These are phyloP conservation scores for Rosa chinensis DNA, from an alignment of 306 rosid genomes.

Conservation along the genomic window DNA sequence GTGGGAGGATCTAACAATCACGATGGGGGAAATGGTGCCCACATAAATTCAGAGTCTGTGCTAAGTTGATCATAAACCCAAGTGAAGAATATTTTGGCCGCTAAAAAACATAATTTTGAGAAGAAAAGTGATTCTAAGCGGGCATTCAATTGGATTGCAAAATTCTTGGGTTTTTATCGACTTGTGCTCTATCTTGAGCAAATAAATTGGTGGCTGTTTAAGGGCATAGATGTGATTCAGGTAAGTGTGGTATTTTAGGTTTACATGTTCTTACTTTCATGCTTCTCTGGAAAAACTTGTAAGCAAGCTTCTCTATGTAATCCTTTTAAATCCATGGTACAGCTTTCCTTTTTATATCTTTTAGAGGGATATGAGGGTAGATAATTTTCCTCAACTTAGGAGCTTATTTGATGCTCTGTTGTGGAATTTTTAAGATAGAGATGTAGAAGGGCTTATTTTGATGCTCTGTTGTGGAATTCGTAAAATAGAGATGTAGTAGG, in stretches of 20 bases:
- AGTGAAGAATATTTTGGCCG: constrained; percentile 4
- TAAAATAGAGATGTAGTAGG: constrained; percentile 2
- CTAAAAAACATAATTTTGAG: not conserved
- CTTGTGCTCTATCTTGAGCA: constrained; percentile 14
- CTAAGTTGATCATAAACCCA: constrained; percentile 36
- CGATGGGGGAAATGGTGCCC: constrained; percentile 50
- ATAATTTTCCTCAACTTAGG: constrained; percentile 35
- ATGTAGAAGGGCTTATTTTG: constrained; percentile 20
- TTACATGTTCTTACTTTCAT: constrained; percentile 32
- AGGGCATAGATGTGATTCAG: constrained; percentile 35
- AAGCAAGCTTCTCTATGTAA: constrained; percentile 52
- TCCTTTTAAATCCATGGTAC: constrained; percentile 26
- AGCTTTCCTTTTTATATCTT: constrained; percentile 26
- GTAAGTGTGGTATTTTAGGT: constrained; percentile 35
- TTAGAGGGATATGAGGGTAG: constrained; percentile 21
- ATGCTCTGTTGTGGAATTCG: constrained; percentile 10
- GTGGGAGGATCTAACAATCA: constrained; percentile 52
- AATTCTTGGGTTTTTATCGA: constrained; percentile 9
- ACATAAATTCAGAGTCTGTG: constrained; percentile 62
- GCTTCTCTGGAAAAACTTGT: constrained; percentile 38
- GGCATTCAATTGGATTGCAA: constrained; percentile 3
- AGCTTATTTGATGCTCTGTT: constrained; percentile 60
- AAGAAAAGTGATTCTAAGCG: not conserved
- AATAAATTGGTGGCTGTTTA: constrained; percentile 36
- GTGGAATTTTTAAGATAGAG: constrained; percentile 44